These are phyloP conservation scores for Pleurotus salmoneostramineus DNA, from an alignment of 768 basidiomycete genomes.

Conservation along the genomic window DNA sequence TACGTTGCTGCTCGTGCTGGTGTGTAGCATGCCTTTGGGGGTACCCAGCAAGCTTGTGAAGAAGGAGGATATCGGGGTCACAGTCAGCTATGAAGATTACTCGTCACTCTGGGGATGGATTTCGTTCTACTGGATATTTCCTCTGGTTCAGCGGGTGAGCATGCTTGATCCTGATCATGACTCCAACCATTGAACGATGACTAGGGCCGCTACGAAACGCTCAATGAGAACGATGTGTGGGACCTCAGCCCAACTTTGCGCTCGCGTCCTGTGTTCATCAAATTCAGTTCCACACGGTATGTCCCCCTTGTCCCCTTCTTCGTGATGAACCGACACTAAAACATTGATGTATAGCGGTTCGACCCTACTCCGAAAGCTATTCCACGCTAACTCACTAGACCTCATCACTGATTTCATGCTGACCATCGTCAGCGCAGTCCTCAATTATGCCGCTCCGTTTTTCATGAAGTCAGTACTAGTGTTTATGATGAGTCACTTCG, in stretches of 20 bases:
- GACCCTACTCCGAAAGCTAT: conserved; percentile 38
- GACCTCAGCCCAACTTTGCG: conserved; percentile 63
- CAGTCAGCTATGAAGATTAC: conserved; percentile 74
- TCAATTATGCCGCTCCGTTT: conserved; percentile 81
- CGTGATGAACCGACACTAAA: background rate
- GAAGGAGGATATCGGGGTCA: conserved; percentile 59
- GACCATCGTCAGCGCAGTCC: conserved; percentile 64
- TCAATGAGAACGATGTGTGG: conserved; percentile 75
- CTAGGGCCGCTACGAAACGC: conserved; percentile 46
- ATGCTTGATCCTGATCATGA: background rate
- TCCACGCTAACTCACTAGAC: conserved; percentile 43
- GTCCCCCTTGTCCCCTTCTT: conserved; percentile 6
- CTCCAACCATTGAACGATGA: background rate
- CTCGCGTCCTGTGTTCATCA: conserved; percentile 59
- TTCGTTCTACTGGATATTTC: conserved; percentile 69
- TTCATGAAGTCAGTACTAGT: conserved; percentile 63
- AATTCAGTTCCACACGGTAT: conserved; percentile 37
- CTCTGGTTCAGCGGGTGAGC: conserved; percentile 49
- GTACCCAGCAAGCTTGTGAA: conserved; percentile 53
- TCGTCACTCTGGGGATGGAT: conserved; percentile 69
- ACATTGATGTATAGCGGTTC: conserved; percentile 20
- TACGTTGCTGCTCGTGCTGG: conserved; percentile 36
- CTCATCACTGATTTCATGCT: conserved; percentile 58
- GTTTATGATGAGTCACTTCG: conserved; percentile 2
- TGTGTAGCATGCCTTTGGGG: conserved; percentile 61